phyloP scores from a whole-genome alignment of 345 rosid genomes.

The Rhodamnia rubescens region DNA sequence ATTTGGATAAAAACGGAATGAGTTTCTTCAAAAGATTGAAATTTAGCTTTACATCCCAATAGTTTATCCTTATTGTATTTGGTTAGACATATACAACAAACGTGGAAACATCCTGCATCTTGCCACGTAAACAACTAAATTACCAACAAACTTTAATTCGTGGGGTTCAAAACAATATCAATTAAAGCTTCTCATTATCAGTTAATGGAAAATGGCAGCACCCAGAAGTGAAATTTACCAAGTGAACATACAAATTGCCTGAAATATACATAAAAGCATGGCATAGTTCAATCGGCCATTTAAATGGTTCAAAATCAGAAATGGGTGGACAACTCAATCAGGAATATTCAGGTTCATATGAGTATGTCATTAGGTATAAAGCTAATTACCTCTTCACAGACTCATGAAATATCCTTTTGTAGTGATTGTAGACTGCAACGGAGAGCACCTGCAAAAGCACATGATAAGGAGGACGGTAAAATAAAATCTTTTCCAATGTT shows the following conservation, averaged over 20 bases:
- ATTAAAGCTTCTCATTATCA: not conserved
- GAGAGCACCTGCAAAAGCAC: constrained; percentile 67
- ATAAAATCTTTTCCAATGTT: not conserved
- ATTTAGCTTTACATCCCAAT: not conserved
- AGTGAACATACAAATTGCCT: not conserved
- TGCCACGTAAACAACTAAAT: not conserved
- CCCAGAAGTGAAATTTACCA: not conserved
- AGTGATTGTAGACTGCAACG: constrained; percentile 98
- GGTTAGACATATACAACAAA: not conserved
- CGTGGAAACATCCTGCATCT: not conserved
- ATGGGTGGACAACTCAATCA: not conserved
- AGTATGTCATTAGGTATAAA: not conserved
- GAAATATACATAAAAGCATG: not conserved
- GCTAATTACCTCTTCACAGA: constrained; percentile 61
- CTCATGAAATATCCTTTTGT: constrained; percentile 73
- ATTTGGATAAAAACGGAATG: not conserved
- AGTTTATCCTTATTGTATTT: not conserved
- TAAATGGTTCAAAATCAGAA: not conserved
- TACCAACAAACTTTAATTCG: not conserved
- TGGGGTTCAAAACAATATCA: not conserved
- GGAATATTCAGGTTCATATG: not conserved
- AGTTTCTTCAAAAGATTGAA: not conserved
- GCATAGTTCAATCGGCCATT: not conserved
- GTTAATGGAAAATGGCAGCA: not conserved
- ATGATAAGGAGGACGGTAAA: not conserved